Evolutionary conservation across 192 early-diverging fungal species (phyloP), one percentile per base, ranked within the genome.

Genomic region (Chytriomyces hyalinus): DNA sequence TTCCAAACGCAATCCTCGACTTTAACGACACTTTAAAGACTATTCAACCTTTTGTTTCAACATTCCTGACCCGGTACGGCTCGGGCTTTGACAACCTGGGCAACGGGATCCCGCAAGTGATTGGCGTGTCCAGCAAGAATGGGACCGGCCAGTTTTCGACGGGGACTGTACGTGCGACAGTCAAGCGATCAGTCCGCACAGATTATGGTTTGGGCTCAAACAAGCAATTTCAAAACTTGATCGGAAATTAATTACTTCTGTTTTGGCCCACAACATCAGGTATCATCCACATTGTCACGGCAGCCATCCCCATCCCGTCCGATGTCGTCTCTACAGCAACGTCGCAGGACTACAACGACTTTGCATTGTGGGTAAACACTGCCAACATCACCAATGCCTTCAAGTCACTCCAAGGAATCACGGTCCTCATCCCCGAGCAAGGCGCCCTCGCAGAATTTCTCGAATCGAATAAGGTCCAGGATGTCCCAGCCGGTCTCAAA

Each of bases 341-440:
- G 1, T 15, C 11, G 4, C 11, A 72, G 9, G 10, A 20, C 1
- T 20, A 26, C n/a, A 72, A 45, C 22, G 51, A 72, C 5, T 72
- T 28, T 26, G 15, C 17, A 20, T n/a, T 50, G 47, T 72, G 49
- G 51, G 22, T 36, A 22, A 51, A 48, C 9, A 4, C 24, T 15
- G 49, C 70, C 17, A 20, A n/a, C n/a, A 48, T 61, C 49, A 51
- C 70, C 28, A 11, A 13, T 1, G 10, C 53, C 22, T 26, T 72
- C 51, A 20, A 45, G 13, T 60, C 70, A 2, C 70, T 72, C 5
- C 70, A 72, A n/a, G 53, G 47, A 24, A 60, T 72, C 51, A 72
- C 70, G 1, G 28, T 72, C 28, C 47, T 72, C 44, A 28, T 72
- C 49, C 70, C 70, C 11, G 11, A 45, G 0, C n/a, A 72, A 22